phyloP scores from a whole-genome alignment of 495 filamentous ascomycete genomes.

The Ascobolus immersus region DNA sequence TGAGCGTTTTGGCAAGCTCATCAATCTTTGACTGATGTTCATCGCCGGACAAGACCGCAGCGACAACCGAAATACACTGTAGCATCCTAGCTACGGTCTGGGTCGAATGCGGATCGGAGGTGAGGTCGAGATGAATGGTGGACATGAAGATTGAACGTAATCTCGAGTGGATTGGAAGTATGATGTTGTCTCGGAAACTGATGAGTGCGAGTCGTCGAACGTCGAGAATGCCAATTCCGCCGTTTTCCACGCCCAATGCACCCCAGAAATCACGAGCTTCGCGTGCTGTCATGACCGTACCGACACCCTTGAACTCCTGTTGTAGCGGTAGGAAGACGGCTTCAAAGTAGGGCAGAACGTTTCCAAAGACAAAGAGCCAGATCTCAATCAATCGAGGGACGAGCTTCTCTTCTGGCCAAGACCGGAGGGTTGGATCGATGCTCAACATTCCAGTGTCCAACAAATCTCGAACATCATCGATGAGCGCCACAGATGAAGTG shows the following conservation, averaged over 20 bases:
- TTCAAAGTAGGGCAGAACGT: slow-evolving; percentile 79
- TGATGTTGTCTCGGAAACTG: slow-evolving; percentile 69
- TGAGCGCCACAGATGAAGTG: slow-evolving; percentile 36
- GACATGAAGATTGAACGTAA: slow-evolving; percentile 73
- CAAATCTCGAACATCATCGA: slow-evolving; percentile 59
- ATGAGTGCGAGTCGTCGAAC: slow-evolving; percentile 69
- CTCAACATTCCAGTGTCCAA: slow-evolving; percentile 58
- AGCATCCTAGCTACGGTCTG: slow-evolving; percentile 90
- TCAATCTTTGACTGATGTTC: slow-evolving; percentile 59
- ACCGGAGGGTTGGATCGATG: slow-evolving; percentile 56
- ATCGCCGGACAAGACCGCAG: slow-evolving; percentile 39
- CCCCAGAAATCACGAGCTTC: slow-evolving; percentile 74
- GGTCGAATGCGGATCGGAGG: slow-evolving; percentile 52
- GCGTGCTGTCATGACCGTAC: slow-evolving; percentile 43
- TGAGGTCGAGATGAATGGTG: slow-evolving; percentile 58
- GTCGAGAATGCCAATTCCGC: slow-evolving; percentile 30
- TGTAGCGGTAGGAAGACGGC: slow-evolving; percentile 88
- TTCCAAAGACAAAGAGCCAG: slow-evolving; percentile 78
- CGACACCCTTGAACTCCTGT: slow-evolving; percentile 70
- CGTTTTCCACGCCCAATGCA: slow-evolving; percentile 5
- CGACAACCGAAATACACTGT: slow-evolving; percentile 79
- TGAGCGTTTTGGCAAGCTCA: slow-evolving; percentile 55
- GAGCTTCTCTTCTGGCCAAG: slow-evolving; percentile 46
- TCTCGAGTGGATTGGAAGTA: slow-evolving; percentile 60
- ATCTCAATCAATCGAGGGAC: slow-evolving; percentile 73